A percentile compares a stretch with the other conserved stretches of the same genome.
Evolutionary conservation across 1,284 basidiomycete genomes (phyloP).

Genomic region (Pseudozyma thailandica): DNA sequence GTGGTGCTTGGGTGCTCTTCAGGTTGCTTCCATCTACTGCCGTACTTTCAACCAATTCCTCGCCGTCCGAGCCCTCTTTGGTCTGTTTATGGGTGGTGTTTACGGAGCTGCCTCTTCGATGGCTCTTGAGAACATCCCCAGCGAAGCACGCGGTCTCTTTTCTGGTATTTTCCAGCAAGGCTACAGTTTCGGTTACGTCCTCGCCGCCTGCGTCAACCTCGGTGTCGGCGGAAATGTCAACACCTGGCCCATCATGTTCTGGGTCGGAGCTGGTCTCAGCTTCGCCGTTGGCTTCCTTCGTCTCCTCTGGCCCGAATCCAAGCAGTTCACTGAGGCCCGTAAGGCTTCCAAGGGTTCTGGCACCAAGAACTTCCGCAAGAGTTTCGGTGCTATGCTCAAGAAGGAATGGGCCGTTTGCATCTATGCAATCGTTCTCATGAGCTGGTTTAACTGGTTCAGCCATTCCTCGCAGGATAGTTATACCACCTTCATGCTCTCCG

Average conservation of each 20-base stretch:
- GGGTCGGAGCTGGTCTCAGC: constrained; percentile 51
- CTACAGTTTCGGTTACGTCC: constrained; percentile 52
- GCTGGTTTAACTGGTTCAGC: constrained; percentile 44
- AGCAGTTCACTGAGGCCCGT: constrained; percentile 52
- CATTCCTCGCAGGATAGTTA: constrained; percentile 46
- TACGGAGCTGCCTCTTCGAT: constrained; percentile 38
- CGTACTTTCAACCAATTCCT: constrained; percentile 46
- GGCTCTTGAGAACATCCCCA: constrained; percentile 48
- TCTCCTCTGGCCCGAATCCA: constrained; percentile 53
- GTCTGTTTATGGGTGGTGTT: constrained; percentile 52
- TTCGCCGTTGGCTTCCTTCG: constrained; percentile 44
- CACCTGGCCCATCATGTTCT: constrained; percentile 54
- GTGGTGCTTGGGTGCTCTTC: constrained; percentile 45
- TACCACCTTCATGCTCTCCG: constrained; percentile 52
- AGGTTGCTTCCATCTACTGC: constrained; percentile 48
- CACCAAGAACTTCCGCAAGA: constrained; percentile 41
- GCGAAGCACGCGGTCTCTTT: constrained; percentile 52
- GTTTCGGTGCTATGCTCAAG: constrained; percentile 26
- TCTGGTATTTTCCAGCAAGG: constrained; percentile 56
- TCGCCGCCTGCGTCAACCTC: constrained; percentile 54
- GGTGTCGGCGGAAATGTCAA: constrained; percentile 39
- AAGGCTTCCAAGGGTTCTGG: constrained; percentile 31
- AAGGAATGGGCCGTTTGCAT: constrained; percentile 41
- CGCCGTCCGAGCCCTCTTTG: constrained; percentile 54
- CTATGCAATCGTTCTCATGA: constrained; percentile 36